A percentile compares a stretch with the other conserved stretches of the same genome.
Evolutionary conservation across 2,329 filamentous ascomycete genomes (phyloP).

Genomic region (Diplodia sapinea): DNA sequence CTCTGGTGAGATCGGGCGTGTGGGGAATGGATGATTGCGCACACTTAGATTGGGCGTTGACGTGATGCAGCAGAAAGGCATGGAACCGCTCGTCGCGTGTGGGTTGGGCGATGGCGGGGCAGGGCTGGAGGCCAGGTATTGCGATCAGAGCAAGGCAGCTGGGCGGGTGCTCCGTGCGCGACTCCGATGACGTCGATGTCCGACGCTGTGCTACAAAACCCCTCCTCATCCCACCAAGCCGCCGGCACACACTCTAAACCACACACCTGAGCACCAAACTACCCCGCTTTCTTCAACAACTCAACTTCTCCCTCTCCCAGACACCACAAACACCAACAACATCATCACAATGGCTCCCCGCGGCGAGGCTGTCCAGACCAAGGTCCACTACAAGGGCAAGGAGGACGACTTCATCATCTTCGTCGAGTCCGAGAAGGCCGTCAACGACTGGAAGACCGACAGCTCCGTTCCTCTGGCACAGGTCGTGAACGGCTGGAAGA

Average conservation of each 20-base stretch:
- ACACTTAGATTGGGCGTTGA: conserved; percentile 23
- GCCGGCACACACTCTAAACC: conserved; percentile 17
- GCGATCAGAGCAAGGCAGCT: conserved; percentile 28
- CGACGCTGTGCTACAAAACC: conserved; percentile 31
- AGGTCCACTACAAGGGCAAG: conserved; percentile 84
- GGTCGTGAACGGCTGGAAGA: conserved; percentile 85
- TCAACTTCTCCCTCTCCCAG: conserved; percentile 6
- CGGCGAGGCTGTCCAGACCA: conserved; percentile 66
- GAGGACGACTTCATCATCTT: conserved; percentile 73
- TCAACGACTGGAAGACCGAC: conserved; percentile 84
- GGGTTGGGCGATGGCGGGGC: conserved; percentile 22
- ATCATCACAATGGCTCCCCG: conserved; percentile 43
- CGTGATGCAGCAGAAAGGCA: conserved; percentile 29
- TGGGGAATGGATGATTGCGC: conserved; percentile 13
- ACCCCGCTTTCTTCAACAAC: neutral
- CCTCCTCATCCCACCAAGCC: conserved; percentile 27
- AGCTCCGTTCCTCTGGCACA: conserved; percentile 78
- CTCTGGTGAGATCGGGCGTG: neutral
- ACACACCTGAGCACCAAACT: conserved; percentile 20
- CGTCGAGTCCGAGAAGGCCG: conserved; percentile 64
- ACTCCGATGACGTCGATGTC: conserved; percentile 29
- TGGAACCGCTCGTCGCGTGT: conserved; percentile 2
- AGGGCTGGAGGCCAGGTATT: conserved; percentile 28
- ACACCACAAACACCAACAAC: conserved; percentile 29
- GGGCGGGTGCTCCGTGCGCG: conserved; percentile 18